phyloP scores from a whole-genome alignment of 805 yeast species.

The Candida taoyuanica region DNA sequence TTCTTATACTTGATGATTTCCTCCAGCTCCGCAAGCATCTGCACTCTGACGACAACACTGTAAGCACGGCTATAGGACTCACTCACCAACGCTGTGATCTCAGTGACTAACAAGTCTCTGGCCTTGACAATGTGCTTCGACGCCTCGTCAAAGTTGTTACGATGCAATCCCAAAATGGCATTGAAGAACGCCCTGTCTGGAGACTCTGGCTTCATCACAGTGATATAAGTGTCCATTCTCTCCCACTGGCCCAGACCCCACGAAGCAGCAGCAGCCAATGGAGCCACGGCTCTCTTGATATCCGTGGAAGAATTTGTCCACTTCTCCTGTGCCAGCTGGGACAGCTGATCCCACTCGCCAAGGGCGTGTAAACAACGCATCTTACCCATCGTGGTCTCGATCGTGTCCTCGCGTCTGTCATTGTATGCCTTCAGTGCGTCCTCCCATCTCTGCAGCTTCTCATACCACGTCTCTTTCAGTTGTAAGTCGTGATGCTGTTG shows the following conservation, averaged over 20 bases:
- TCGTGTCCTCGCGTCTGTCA: conserved; percentile 68
- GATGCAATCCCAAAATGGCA: conserved; percentile 80
- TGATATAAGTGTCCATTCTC: conserved; percentile 84
- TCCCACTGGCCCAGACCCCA: conserved; percentile 99
- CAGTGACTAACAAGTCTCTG: conserved; percentile 85
- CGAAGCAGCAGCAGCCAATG: conserved; percentile 97
- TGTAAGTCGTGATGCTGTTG: conserved; percentile 87
- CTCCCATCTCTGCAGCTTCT: conserved; percentile 95
- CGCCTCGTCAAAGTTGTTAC: conserved; percentile 82
- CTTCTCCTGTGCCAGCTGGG: conserved; percentile 77
- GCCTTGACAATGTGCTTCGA: conserved; percentile 75
- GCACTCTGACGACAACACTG: conserved; percentile 93
- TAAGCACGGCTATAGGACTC: conserved; percentile 97
- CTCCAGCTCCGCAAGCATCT: conserved; percentile 94
- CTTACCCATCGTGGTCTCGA: conserved; percentile 93
- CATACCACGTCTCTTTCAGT: conserved; percentile 96
- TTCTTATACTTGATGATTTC: conserved; percentile 89
- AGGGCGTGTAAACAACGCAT: conserved; percentile 97
- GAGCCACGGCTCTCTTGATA: conserved; percentile 80
- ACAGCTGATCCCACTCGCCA: conserved; percentile 97
- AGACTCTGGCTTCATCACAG: conserved; percentile 85
- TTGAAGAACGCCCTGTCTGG: conserved; percentile 95
- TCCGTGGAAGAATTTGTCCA: conserved; percentile 78
- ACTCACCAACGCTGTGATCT: conserved; percentile 88
- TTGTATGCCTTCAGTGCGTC: conserved; percentile 91